Base-by-base conservation (phyloP, 345 rosid genomes). In the Eucalyptus erythrocorys region DNA sequence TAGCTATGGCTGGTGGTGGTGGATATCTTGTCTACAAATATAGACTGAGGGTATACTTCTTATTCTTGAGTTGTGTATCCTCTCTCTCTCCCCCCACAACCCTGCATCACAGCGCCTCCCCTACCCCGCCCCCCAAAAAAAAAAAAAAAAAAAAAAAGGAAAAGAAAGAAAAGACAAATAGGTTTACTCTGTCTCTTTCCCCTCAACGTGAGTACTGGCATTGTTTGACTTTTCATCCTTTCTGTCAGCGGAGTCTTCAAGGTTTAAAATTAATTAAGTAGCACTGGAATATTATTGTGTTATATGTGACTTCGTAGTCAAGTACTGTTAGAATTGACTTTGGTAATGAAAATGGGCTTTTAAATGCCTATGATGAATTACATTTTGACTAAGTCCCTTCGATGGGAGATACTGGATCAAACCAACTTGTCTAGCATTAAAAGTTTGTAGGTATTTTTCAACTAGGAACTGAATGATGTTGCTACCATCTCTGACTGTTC, bases 1-100 rank as follows among this genome's bases (percentile, higher is more conserved):
- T 97, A 93, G 96, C 93, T 40, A 92, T 97, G 94, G 96, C 96
- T 88, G 98, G 91, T 89, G 96, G 92, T 84, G 99, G 99, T 10
- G 99, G 94, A 6, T 97, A 96, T 93, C 96, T 97, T 27, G 90
- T 97, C 88, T 97, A 97, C 95, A 86, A 89, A 81, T 89, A 89
- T 86, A 86, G 88, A 89, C 40, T 89, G 59, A 87, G 90, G 88
- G 88, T 89, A 89, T 76, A 48, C 53, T 40, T 11, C 89, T 88
- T 76, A 76, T 76, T 76, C 82, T 76, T 76, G 45, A 76, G 42
- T 21, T 76, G 45, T 76, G 82, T 76, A 37, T 76, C 8, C 27
- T 71, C 32, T 27, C 57, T 59, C 61, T 16, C n/a, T 27, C 47
- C 22, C 48, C 53, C 24, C 61, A 48, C 61, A 85, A 82, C 8